Conservation (phyloP, 495 filamentous ascomycete genomes). For the Gamarada debralockiae region DNA sequence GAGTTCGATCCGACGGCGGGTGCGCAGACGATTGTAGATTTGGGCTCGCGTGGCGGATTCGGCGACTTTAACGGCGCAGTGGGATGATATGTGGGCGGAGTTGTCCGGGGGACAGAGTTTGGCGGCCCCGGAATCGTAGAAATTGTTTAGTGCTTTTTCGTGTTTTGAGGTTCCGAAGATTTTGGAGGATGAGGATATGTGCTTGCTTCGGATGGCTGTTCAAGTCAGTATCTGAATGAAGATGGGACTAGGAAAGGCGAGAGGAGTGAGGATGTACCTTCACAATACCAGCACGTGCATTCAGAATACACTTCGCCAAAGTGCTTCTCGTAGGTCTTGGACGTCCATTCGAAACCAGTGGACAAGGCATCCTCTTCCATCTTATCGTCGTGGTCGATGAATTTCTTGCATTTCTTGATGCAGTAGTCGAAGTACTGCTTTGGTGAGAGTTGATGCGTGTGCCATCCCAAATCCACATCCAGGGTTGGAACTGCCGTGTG, state of each 20-base stretch:
- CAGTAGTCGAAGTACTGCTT: conserved; percentile 57
- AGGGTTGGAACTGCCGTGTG: conserved; percentile 73
- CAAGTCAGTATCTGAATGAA: too few species aligned
- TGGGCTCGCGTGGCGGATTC: conserved; percentile 8
- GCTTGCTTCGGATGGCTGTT: conserved; percentile 59
- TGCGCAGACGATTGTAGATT: conserved; percentile 25
- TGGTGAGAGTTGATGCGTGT: conserved; percentile 64
- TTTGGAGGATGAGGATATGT: conserved; percentile 43
- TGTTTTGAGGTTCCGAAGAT: conserved; percentile 38
- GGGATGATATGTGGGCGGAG: conserved; percentile 69
- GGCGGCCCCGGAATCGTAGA: conserved; percentile 50
- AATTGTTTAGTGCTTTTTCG: conserved; percentile 49
- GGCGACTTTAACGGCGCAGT: conserved; percentile 50
- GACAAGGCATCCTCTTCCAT: conserved; percentile 61
- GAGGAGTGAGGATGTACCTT: conserved; percentile 32
- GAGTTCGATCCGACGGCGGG: conserved; percentile 33
- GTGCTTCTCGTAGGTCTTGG: conserved; percentile 59
- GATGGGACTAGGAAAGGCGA: too few species aligned
- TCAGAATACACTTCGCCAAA: conserved; percentile 68
- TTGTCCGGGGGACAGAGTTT: conserved; percentile 49
- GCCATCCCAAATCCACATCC: conserved; percentile 87
- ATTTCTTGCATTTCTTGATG: conserved; percentile 35
- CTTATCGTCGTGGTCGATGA: conserved; percentile 87
- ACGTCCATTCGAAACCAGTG: conserved; percentile 70
- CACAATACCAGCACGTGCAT: conserved; percentile 92